These are phyloP conservation scores for Neurospora sp. DNA, from an alignment of 495 filamentous ascomycete species.

Conservation along the genomic window DNA sequence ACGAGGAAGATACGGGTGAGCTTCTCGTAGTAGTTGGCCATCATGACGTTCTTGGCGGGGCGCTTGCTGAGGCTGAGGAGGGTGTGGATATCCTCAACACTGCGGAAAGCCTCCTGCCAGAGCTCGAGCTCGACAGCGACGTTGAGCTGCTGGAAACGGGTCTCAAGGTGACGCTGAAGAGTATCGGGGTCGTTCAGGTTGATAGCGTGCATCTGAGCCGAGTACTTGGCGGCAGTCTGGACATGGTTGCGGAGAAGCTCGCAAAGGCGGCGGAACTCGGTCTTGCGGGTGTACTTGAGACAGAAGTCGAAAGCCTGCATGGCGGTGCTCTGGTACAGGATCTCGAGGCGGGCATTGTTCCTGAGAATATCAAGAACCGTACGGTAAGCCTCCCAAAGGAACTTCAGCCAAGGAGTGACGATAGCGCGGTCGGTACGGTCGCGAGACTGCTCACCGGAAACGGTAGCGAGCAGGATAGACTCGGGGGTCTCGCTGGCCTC, in stretches of 20 bases:
- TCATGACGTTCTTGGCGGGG: constrained; percentile 98
- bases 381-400: constrained; percentile 99
- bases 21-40: constrained; percentile 99
- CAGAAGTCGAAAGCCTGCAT: constrained; percentile 98
- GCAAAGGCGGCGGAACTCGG: constrained; percentile 95
- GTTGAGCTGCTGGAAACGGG: constrained; percentile 95
- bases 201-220: constrained; percentile 97
- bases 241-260: constrained; percentile 97
- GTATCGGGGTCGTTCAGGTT: constrained; percentile 97
- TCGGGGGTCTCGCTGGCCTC: constrained; percentile 97
- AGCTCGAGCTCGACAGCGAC: constrained; percentile 95
- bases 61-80: constrained; percentile 97
- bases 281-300: constrained; percentile 95
- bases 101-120: constrained; percentile 99
- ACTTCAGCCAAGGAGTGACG: constrained; percentile 98
- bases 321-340: constrained; percentile 96
- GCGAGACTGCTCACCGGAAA: constrained; percentile 92
- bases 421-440: constrained; percentile 96
- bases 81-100: constrained; percentile 98
- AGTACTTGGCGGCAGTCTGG: constrained; percentile 98
- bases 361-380: constrained; percentile 96
- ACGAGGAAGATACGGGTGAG: constrained; percentile 96
- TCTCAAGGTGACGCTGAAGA: constrained; percentile 91
- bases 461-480: constrained; percentile 93
- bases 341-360: constrained; percentile 95